phyloP scores from a whole-genome alignment of 2,329 filamentous ascomycete species.

The Lasiodiplodia hormozganensis region DNA sequence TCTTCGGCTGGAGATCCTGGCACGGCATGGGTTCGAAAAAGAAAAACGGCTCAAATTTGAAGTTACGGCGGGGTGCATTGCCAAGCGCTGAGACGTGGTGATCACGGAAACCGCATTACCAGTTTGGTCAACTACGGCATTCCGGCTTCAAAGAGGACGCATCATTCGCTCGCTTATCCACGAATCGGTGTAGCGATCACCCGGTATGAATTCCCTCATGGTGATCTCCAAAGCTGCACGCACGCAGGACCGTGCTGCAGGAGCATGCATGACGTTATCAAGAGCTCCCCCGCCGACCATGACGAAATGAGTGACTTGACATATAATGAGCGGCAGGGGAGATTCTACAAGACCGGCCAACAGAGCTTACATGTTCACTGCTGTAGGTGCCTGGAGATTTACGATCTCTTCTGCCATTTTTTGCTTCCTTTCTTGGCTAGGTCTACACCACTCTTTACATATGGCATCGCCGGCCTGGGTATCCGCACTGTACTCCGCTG shows the following conservation, averaged over 20 bases:
- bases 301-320: constrained; percentile 8
- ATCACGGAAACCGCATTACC: constrained; percentile 56
- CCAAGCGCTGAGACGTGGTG: constrained; percentile 55
- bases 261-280: constrained; percentile 6
- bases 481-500: no score
- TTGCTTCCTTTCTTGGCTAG: constrained; percentile 36
- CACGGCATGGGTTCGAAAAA: constrained; percentile 45
- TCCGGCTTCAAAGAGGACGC: no score
- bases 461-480: no score
- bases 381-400: neutral
- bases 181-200: constrained; percentile 13
- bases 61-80: constrained; percentile 32
- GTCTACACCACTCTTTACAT: no score
- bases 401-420: neutral
- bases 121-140: constrained; percentile 55
- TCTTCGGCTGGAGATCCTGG: constrained; percentile 58
- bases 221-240: neutral
- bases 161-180: constrained; percentile 41
- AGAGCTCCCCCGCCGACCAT: neutral
- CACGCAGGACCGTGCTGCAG: constrained; percentile 3
- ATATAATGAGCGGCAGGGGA: neutral
- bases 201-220: neutral
- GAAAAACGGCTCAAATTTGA: constrained; percentile 1
- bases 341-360: neutral
- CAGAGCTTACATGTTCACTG: neutral